Evolutionary conservation across 139 green algal genomes (phyloP), one percentile per base, ranked within the genome.

Genomic region (Picochlorum sp.): DNA sequence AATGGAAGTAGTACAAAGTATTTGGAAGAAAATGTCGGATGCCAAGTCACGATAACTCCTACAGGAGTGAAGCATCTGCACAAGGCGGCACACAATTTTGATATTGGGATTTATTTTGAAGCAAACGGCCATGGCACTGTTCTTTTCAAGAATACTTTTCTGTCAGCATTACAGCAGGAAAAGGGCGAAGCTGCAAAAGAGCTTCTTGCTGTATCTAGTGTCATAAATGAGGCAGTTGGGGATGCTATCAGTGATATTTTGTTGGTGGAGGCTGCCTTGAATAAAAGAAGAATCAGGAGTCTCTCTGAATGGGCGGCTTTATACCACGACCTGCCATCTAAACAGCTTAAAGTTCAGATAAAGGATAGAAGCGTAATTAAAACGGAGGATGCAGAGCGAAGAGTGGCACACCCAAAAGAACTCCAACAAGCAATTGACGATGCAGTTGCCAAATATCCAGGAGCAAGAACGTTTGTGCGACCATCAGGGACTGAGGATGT

Each of bases 101-200:
- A 99, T 63, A 70, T 96, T 8, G 92, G 92, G 47, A 79, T 99
- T 60, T 99, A 98, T 78, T 99, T 96, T 75, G 94, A 99, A 79
- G 84, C 94, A 18, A 99, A 99, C 67, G 94, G 94, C 6, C 93
- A 98, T 65, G 93, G 93, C 67, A 96, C 88, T 0, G 87, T 96
- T 31, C 74, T 98, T 7, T 95, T 98, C 68, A 79, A 73, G 13
- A 45, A 66, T 1, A 14, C 34, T 6, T 67, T 95, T 41, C 23
- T 65, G 8, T 38, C 55, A 44, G 37, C 52, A 18, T 11, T 71
- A 26, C 31, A 26, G 3, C 28, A 52, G 1, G 14, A 71, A 38
- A 20, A 50, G 6, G 20, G 20, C n/a, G 57, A 73, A 47, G 69
- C 69, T 8, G 72, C 68, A 3, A 41, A 38, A 24, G 74, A 81